Evolutionary conservation across 441 rosid genomes (phyloP), one percentile per base, ranked within the genome.

Genomic region (Geranium incanum): DNA sequence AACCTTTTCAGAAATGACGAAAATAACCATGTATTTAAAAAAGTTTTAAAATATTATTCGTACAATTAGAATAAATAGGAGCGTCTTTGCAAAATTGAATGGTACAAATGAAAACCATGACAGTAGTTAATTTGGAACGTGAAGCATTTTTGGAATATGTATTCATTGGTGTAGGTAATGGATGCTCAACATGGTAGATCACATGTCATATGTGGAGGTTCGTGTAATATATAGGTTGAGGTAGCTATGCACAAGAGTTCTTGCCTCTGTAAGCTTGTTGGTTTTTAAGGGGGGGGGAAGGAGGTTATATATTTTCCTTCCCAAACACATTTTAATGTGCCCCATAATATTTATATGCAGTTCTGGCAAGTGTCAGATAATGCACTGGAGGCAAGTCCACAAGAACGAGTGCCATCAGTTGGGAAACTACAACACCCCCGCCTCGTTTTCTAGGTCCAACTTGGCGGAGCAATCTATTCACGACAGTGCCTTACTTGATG

Each of bases 381-480:
- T 87, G 83, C 97, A 92, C 75, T 92, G 97, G 97, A 89, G 95
- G 86, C 78, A 81, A 84, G 83, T 79, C 70, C 97, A 92, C 71
- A 86, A 81, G 77, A 83, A 87, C 55, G 94, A 89, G 73, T 92
- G 97, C 81, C 78, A 79, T 64, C 85, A 68, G 6, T 73, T 82
- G 77, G 88, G 33, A 28, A 28, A 81, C 52, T 75, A 45, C 73
- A 69, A 28, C 33, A 28, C 81, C 72, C 75, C 86, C 67, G 50
- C 80, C 70, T 79, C 87, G 65, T 81, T 86, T 74, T 84, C 78
- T 70, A 67, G 68, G 65, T 75, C 69, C 74, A 70, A 74, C 66
- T 68, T 78, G 74, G 69, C 75, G 71, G 83, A 82, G 67, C 80
- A 83, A 57, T 80, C 81, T 63, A 19, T n/a, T 71, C 60, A 71